phyloP scores from a whole-genome alignment of 345 rosid species.

The Iberis pinnata region DNA sequence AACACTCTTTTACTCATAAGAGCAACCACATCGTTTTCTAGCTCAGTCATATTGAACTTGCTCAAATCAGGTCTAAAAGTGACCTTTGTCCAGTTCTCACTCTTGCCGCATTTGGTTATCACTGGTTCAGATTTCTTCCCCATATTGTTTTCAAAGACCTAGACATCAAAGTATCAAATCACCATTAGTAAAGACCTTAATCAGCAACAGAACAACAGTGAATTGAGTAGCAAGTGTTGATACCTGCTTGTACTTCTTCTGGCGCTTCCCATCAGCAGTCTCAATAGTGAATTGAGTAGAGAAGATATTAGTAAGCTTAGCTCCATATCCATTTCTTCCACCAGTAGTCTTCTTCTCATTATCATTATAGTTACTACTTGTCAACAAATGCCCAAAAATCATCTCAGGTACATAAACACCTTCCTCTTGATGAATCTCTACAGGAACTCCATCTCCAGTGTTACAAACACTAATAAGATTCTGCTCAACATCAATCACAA shows the following conservation, averaged over 20 bases:
- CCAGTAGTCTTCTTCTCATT: conserved; percentile 87
- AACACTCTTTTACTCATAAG: conserved; percentile 85
- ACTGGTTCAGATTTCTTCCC: conserved; percentile 70
- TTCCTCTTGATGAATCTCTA: conserved; percentile 91
- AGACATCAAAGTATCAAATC: not conserved
- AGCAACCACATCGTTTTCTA: conserved; percentile 90
- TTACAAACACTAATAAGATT: conserved; percentile 73
- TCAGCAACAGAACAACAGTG: not conserved
- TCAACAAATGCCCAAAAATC: conserved; percentile 88
- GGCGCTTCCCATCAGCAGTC: conserved; percentile 81
- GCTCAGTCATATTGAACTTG: conserved; percentile 68
- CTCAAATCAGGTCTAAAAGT: conserved; percentile 75
- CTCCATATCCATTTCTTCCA: conserved; percentile 93
- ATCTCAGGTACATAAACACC: conserved; percentile 84
- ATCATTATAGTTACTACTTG: conserved; percentile 88
- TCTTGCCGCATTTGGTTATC: conserved; percentile 59
- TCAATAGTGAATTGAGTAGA: conserved; percentile 80
- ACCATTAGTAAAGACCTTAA: not conserved
- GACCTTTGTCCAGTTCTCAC: conserved; percentile 91
- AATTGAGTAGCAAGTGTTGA: not conserved
- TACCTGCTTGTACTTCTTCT: conserved; percentile 86
- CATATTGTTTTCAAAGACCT: conserved; percentile 90
- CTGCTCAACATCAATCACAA: conserved; percentile 62
- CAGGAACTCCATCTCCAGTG: conserved; percentile 91
- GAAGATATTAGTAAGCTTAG: conserved; percentile 89